phyloP scores from a whole-genome alignment of 1,139 yeast genomes.

The Magnusiomyces fungicola region DNA sequence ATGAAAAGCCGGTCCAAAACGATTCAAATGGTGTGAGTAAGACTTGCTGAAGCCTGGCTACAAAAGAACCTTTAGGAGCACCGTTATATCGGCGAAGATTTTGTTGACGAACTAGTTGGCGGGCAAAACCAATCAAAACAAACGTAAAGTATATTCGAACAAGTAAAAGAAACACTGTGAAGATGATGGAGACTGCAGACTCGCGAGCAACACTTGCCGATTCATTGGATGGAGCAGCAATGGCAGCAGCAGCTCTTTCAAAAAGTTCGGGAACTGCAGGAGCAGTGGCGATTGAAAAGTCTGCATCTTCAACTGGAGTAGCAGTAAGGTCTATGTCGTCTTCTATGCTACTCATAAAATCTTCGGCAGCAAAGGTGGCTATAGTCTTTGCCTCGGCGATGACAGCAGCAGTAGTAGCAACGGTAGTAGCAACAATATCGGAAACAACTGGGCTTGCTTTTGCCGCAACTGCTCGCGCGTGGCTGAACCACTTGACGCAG shows the following conservation, averaged over 20 bases:
- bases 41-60: constrained; percentile 27
- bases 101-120: constrained; percentile 31
- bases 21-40: constrained; percentile 27
- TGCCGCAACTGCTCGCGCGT: constrained; percentile 12
- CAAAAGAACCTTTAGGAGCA: constrained; percentile 29
- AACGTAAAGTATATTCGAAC: constrained; percentile 60
- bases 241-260: constrained; percentile 17
- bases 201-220: constrained; percentile 69
- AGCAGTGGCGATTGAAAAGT: constrained; percentile 4
- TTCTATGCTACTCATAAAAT: not conserved
- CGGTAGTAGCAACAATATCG: not conserved
- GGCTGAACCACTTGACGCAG: constrained; percentile 63
- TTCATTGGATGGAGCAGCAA: constrained; percentile 32
- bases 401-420: constrained; percentile 8
- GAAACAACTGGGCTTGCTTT: constrained; percentile 7
- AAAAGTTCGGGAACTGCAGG: constrained; percentile 4
- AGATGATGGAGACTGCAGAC: constrained; percentile 54
- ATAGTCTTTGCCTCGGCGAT: constrained; percentile 7
- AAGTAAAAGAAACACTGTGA: constrained; percentile 47
- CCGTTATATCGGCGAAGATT: constrained; percentile 32
- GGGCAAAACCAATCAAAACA: constrained; percentile 56
- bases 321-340: constrained; percentile 5
- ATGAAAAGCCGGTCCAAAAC: constrained; percentile 43
- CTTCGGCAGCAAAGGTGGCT: constrained; percentile 9
- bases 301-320: constrained; percentile 12